A percentile compares a stretch with the other conserved stretches of the same genome.
These are phyloP conservation scores for Nephelium lappaceum DNA, from an alignment of 345 rosid species.

Conservation along the genomic window DNA sequence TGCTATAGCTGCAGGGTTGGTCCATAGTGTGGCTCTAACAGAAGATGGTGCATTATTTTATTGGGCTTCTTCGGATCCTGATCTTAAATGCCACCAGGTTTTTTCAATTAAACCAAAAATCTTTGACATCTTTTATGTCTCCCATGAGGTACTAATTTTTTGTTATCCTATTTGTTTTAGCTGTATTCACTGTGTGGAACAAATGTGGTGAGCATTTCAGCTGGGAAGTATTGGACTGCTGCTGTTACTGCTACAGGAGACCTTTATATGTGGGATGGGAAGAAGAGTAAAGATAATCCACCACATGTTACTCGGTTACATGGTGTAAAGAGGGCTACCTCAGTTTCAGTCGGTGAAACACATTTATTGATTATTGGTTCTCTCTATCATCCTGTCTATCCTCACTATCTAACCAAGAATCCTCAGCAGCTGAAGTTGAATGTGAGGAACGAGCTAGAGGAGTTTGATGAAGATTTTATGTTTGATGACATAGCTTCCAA, in stretches of 20 bases:
- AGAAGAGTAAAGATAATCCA: conserved; percentile 55
- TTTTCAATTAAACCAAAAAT: conserved; percentile 13
- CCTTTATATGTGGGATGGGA: conserved; percentile 92
- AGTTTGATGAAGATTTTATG: conserved; percentile 65
- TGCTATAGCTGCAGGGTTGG: conserved; percentile 93
- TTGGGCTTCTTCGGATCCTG: conserved; percentile 92
- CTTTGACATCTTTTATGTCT: neutral
- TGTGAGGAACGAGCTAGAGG: conserved; percentile 43
- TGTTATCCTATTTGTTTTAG: conserved; percentile 33
- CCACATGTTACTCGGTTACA: conserved; percentile 72
- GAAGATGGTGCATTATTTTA: conserved; percentile 92
- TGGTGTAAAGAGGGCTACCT: conserved; percentile 80
- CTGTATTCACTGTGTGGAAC: conserved; percentile 61
- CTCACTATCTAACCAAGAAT: conserved; percentile 36
- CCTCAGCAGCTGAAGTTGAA: conserved; percentile 38
- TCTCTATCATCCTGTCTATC: conserved; percentile 77
- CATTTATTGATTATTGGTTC: conserved; percentile 84
- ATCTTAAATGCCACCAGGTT: conserved; percentile 93
- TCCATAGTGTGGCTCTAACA: conserved; percentile 84
- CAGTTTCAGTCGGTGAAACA: conserved; percentile 94
- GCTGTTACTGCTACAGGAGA: conserved; percentile 88
- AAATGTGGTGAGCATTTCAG: conserved; percentile 74
- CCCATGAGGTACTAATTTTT: neutral
- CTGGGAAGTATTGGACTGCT: conserved; percentile 94
- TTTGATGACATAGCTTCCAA: conserved; percentile 51